phyloP scores from a whole-genome alignment of 495 filamentous ascomycete species.

The Evernia prunastri region DNA sequence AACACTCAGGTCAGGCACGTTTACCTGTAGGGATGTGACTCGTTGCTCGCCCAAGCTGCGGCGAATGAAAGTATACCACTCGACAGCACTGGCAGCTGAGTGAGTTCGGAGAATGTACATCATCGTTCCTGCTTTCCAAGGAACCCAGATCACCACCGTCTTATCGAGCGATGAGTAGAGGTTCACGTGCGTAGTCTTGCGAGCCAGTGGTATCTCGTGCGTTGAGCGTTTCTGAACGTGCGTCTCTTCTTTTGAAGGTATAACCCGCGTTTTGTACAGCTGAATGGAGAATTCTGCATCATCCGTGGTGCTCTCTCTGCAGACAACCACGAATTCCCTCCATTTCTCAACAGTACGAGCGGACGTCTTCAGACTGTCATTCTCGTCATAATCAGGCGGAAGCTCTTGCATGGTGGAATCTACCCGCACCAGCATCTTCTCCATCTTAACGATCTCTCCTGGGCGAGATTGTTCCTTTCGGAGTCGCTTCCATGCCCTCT shows the following conservation, averaged over 20 bases:
- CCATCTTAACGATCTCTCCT: slow-evolving; percentile 66
- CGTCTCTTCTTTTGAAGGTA: slow-evolving; percentile 53
- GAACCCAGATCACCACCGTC: slow-evolving; percentile 61
- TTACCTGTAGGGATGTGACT: slow-evolving; percentile 53
- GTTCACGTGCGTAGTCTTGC: slow-evolving; percentile 52
- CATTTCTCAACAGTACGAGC: slow-evolving; percentile 59
- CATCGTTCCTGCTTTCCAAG: slow-evolving; percentile 48
- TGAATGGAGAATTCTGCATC: slow-evolving; percentile 54
- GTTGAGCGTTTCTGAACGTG: slow-evolving; percentile 46
- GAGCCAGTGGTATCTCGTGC: slow-evolving; percentile 51
- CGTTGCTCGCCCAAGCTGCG: slow-evolving; percentile 55
- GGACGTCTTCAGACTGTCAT: slow-evolving; percentile 55
- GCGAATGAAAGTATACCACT: slow-evolving; percentile 71
- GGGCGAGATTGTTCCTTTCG: slow-evolving; percentile 42
- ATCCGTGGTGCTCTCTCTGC: slow-evolving; percentile 49
- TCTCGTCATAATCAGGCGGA: slow-evolving; percentile 61
- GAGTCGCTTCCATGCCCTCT: slow-evolving; percentile 36
- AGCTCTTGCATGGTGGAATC: slow-evolving; percentile 51
- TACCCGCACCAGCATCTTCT: slow-evolving; percentile 66
- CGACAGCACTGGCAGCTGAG: slow-evolving; percentile 57
- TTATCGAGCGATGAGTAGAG: slow-evolving; percentile 68
- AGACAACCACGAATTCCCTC: slow-evolving; percentile 67
- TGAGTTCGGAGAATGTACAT: slow-evolving; percentile 64
- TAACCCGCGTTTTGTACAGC: slow-evolving; percentile 65
- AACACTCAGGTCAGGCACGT: slow-evolving; percentile 62